These are phyloP conservation scores for Phytophthora parvispora DNA, from an alignment of 352 stramenopile genomes.

Conservation along the genomic window DNA sequence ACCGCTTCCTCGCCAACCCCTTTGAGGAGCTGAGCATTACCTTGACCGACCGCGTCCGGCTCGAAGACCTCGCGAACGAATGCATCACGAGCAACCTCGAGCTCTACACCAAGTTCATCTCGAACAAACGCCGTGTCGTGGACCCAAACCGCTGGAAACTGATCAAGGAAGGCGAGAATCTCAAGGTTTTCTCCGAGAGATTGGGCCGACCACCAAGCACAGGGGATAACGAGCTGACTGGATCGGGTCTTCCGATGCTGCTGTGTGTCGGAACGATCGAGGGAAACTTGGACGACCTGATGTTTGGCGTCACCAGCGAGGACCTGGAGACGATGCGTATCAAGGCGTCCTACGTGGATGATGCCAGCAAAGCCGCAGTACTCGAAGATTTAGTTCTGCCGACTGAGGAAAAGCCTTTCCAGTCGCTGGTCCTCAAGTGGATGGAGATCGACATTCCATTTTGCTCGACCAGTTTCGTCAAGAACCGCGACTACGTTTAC, in stretches of 20 bases:
- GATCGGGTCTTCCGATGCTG: neutral
- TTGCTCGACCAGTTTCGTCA: neutral
- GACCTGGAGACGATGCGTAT: neutral
- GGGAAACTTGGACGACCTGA: constrained; percentile 26
- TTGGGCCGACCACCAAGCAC: neutral
- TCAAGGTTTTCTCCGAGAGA: neutral
- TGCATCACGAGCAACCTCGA: too few relatives aligned
- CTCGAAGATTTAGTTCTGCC: neutral
- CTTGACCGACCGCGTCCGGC: neutral
- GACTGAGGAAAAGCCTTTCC: neutral
- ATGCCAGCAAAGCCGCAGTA: neutral
- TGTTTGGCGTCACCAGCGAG: constrained; percentile 4
- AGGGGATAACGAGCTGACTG: neutral
- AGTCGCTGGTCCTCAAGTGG: neutral
- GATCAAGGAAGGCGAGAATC: neutral
- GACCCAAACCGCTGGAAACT: too few relatives aligned
- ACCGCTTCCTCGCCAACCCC: constrained; percentile 7
- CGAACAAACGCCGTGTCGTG: too few relatives aligned
- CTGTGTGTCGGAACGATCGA: constrained; percentile 19
- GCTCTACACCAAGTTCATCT: too few relatives aligned
- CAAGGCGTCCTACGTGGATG: neutral
- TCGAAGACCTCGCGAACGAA: too few relatives aligned
- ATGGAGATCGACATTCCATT: neutral
- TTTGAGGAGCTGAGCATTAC: constrained; percentile 12
- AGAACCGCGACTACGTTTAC: neutral